These are phyloP conservation scores for Hura crepitans DNA, from an alignment of 441 rosid genomes.

Conservation along the genomic window DNA sequence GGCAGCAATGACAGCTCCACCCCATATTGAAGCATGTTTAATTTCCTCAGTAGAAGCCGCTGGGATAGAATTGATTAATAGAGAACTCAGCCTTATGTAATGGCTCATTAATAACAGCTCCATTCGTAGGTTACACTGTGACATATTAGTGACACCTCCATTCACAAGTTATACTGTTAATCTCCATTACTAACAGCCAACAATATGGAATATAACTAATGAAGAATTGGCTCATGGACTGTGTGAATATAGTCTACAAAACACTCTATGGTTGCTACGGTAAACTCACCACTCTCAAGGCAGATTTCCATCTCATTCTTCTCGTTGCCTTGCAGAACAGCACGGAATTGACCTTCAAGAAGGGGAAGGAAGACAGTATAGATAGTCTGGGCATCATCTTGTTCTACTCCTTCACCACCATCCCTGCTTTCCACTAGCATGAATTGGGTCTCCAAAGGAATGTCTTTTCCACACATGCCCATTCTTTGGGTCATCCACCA, in stretches of 20 bases:
- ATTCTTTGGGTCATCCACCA: slow-evolving; percentile 99
- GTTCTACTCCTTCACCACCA: slow-evolving; percentile 46
- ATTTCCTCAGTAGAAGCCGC: slow-evolving; percentile 26
- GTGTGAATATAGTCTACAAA: slow-evolving; percentile 22
- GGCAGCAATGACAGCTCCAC: no score
- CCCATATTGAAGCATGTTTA: slow-evolving; percentile 23
- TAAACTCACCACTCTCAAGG: slow-evolving; percentile 87
- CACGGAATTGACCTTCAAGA: slow-evolving; percentile 93
- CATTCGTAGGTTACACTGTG: slow-evolving; percentile 3
- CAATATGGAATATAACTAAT: background rate
- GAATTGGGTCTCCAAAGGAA: slow-evolving; percentile 95
- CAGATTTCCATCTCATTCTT: slow-evolving; percentile 82
- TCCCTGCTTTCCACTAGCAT: slow-evolving; percentile 78
- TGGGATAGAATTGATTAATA: slow-evolving; percentile 23
- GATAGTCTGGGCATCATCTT: slow-evolving; percentile 50
- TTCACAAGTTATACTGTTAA: slow-evolving; percentile 8
- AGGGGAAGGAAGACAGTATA: slow-evolving; percentile 89
- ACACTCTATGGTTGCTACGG: slow-evolving; percentile 26
- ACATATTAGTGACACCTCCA: slow-evolving; percentile 15
- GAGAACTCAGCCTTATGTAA: slow-evolving; percentile 20
- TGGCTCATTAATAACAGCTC: slow-evolving; percentile 19
- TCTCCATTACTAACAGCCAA: slow-evolving; percentile 12
- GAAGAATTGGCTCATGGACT: slow-evolving; percentile 12
- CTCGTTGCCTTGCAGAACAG: slow-evolving; percentile 87
- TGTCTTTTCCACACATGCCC: slow-evolving; percentile 80